Evolutionary conservation across 208 protist genomes (phyloP).

Genomic region (Trypanosoma caninum): DNA sequence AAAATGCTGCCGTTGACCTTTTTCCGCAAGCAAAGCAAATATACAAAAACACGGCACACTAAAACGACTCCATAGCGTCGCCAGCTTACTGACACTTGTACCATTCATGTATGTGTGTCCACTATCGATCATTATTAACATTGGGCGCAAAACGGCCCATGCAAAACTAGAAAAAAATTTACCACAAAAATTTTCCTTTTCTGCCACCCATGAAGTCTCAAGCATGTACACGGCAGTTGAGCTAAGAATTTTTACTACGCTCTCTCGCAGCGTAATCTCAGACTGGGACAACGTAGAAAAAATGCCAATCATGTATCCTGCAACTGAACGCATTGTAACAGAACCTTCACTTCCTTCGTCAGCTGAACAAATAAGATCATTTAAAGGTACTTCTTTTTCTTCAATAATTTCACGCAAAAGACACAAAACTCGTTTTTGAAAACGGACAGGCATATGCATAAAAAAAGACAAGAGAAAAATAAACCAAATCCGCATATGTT

Average conservation of each 20-base stretch:
- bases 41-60: conserved; percentile 11
- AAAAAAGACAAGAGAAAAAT: conserved; percentile 17
- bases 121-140: neutral
- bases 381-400: conserved; percentile 8
- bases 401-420: conserved; percentile 9
- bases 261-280: neutral
- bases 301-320: conserved; percentile 8
- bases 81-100: neutral
- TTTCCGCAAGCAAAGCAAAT: neutral
- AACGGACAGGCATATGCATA: conserved; percentile 5
- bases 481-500: neutral
- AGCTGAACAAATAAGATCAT: conserved; percentile 5
- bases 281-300: neutral
- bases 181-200: conserved; percentile 3
- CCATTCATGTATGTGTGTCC: neutral
- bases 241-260: conserved; percentile 10
- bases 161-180: neutral
- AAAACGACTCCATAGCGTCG: neutral
- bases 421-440: conserved; percentile 11
- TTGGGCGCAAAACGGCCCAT: conserved; percentile 4
- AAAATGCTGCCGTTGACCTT: conserved; percentile 1
- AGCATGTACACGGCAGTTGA: conserved; percentile 13
- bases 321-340: neutral
- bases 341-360: neutral
- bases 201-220: conserved; percentile 11